phyloP scores from a whole-genome alignment of 2,329 filamentous ascomycete genomes.

The Fusarium avenaceum region DNA sequence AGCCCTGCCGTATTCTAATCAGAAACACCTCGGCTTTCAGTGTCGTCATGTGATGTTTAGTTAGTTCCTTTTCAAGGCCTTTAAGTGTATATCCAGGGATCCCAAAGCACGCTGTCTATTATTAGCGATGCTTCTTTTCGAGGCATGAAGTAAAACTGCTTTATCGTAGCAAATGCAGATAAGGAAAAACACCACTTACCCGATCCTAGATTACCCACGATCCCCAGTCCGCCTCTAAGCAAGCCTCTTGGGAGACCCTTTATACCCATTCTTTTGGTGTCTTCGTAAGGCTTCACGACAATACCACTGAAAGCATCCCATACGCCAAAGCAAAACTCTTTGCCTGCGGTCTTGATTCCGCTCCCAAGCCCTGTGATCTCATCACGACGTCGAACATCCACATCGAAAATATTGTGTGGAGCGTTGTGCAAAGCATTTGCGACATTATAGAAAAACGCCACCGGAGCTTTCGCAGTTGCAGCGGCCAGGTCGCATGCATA shows the following conservation, averaged over 20 bases:
- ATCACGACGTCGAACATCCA: slow-evolving; percentile 71
- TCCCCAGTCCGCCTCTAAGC: slow-evolving; percentile 60
- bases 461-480: slow-evolving; percentile 73
- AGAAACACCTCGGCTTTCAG: slow-evolving; percentile 53
- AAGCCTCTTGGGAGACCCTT: slow-evolving; percentile 73
- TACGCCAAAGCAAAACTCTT: slow-evolving; percentile 73
- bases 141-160: neutral
- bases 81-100: slow-evolving; percentile 66
- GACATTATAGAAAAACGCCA: slow-evolving; percentile 76
- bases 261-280: slow-evolving; percentile 72
- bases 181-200: slow-evolving; percentile 40
- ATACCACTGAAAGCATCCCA: slow-evolving; percentile 78
- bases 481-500: slow-evolving; percentile 71
- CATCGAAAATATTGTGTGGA: slow-evolving; percentile 73
- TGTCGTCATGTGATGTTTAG: slow-evolving; percentile 52
- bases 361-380: slow-evolving; percentile 76
- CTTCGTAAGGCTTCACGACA: slow-evolving; percentile 73
- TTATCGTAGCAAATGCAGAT: too few species aligned
- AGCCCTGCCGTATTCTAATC: slow-evolving; percentile 51
- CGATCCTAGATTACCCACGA: slow-evolving; percentile 59
- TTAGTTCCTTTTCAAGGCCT: slow-evolving; percentile 64
- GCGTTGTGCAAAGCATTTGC: slow-evolving; percentile 81
- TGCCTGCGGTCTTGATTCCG: slow-evolving; percentile 72
- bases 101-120: slow-evolving; percentile 55
- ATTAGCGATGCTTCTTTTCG: neutral